Evolutionary conservation across 441 rosid genomes (phyloP), one percentile per base, ranked within the genome.

Genomic region (Manihot esculenta): DNA sequence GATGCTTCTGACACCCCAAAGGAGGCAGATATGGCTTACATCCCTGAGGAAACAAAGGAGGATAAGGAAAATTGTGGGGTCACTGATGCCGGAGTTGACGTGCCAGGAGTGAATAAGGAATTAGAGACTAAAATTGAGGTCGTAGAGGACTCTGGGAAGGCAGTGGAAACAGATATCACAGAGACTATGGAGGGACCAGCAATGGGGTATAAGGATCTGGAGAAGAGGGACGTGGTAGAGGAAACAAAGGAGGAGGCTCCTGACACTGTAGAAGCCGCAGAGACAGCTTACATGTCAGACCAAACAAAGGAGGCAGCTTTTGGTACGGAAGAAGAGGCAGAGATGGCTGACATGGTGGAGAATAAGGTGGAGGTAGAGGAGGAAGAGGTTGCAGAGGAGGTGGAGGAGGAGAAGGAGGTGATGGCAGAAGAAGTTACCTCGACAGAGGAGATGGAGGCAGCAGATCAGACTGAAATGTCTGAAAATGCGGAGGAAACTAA

Each of bases 401-500:
- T 12, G 26, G 21, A 60, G 54, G 76, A 73, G 20, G 35, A 56
- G 33, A 45, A 66, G 9, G 47, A n/a, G 69, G 77, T 61, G 70
- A 44, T 27, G 38, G 6, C 51, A 30, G 74, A 64, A 60, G 64
- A 47, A 7, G 20, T 23, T 38, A 26, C 24, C n/a, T 10, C 38
- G 55, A 18, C 23, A n/a, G 75, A 70, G 74, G 69, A 48, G 41
- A 35, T 24, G 27, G 35, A 56, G 5, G 58, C 20, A 64, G 75
- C 42, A 4, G 66, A 62, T 55, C 72, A 62, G 27, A 56, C 47
- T 10, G 79, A 71, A 35, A 44, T 62, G 70, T 65, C 30, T 21
- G 76, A 26, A 38, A 71, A 48, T 30, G 58, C 47, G 14, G 78
- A 68, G 61, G 69, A 62, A 30, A 50, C 47, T n/a, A 54, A 74